Base-by-base conservation (phyloP, 495 filamentous ascomycete genomes). In the Annulohypoxylon nitens region DNA sequence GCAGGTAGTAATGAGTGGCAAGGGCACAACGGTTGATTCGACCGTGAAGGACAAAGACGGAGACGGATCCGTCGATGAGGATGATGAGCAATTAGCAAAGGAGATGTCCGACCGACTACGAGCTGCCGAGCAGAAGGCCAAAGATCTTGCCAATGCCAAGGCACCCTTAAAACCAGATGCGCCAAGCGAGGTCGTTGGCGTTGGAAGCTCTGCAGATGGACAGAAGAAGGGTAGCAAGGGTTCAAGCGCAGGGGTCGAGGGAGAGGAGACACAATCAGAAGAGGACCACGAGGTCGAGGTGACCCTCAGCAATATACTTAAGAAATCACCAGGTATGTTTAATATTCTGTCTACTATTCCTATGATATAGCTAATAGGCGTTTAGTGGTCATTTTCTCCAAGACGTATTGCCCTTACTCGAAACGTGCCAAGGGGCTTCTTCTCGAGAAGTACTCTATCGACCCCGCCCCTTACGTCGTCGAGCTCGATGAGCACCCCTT, bases 311-410 rank as follows among this genome's bases (percentile, higher is more conserved):
- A 78, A 75, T 14, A 95, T 97, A 51, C 80, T 97, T 62, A 95
- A 95, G 83, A 89, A 89, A 67, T 88, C 93, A 26, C 93, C 94
- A 63, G 90, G 93, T 95, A 88, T 73, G 88, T 23, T 59, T 18
- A 25, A 48, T 20, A 34, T n/a, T 4, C n/a, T 5, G 53, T 53
- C 36, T n/a, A 11, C 10, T 36, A 39, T 47, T 11, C 4, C 26
- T 34, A n/a, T 41, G 9, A 8, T 20, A 67, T 33, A 30, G 30
- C 68, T 75, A 50, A 75, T 51, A 75, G 75, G 55, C 12, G 16
- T n/a, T 51, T 76, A 94, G 92, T 98, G 57, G 93, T 98, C 75
- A 93, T 99, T 60, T 98, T 98, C 84, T 97, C 93, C 62, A 98
- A 98, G 81, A 89, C 92, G 1, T 97, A 93, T 81, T 99, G 96